Evolutionary conservation across 1,284 basidiomycete species (phyloP), one percentile per base, ranked within the genome.

Genomic region (Irpex rosettiformis): DNA sequence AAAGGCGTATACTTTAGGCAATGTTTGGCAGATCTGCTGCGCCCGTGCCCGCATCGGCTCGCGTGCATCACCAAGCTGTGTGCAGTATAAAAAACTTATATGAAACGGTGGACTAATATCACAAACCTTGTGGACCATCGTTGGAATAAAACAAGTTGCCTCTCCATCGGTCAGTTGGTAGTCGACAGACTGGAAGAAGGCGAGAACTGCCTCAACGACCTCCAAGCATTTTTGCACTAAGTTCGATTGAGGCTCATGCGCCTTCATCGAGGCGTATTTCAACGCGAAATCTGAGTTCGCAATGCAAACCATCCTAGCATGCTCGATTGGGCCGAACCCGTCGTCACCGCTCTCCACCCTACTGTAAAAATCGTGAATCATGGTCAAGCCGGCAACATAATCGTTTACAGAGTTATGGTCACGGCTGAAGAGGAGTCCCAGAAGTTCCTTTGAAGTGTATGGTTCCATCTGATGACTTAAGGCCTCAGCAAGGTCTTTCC

Each of bases 331-430:
- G 1, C 79, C 85, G 56, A 79, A 84, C 56, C 75, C 76, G 52
- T 88, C 84, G 47, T 89, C 84, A 11, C 84, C 84, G 48, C 79
- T 78, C 54, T 80, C 73, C 33, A 82, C 79, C 60, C 76, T 74
- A 60, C 80, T 75, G 76, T 89, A 94, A 70, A 94, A 88, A 28
- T 96, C 89, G 62, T 86, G 80, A 48, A 96, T 79, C 54, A 80
- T 79, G 1, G 81, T 78, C 55, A 99, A 75, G 0, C 91, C 97
- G 24, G 82, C 79, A 59, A 98, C 83, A 67, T 91, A 90, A 70
- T 99, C 97, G 67, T 95, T 96, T 65, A 99, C 90, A 1, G 95
- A 93, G 64, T 91, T 93, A 72, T 99, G 96, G 69, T 98, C 96
- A 64, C 92, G 93, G 70, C 95, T 97, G 78, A 99, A 99, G 48